These are phyloP conservation scores for Candida jianshihensis DNA, from an alignment of 805 yeast species.

Conservation along the genomic window DNA sequence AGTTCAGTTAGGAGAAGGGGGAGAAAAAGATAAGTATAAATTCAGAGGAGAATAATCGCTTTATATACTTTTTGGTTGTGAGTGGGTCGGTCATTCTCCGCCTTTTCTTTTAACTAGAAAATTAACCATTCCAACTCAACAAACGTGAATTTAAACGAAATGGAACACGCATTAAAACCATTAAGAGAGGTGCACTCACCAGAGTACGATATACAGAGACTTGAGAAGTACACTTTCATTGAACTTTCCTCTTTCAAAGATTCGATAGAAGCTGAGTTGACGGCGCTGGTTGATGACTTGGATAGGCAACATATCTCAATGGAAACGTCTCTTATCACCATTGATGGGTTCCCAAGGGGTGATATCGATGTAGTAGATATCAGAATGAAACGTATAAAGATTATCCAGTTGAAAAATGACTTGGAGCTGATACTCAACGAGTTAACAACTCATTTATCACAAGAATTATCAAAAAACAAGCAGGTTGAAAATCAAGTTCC, in stretches of 20 bases:
- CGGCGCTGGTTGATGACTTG: constrained; percentile 22
- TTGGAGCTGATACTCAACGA: constrained; percentile 39
- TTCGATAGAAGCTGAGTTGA: constrained; percentile 10
- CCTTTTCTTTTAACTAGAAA: not conserved
- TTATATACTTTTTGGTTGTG: no score
- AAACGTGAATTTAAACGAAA: no score
- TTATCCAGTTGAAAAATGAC: constrained; percentile 69
- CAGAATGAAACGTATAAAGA: constrained; percentile 52
- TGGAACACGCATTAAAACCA: constrained; percentile 2
- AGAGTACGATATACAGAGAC: constrained; percentile 4
- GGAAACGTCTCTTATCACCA: constrained; percentile 55
- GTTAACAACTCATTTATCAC: constrained; percentile 28
- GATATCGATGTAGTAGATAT: constrained; percentile 77
- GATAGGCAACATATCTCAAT: constrained; percentile 45
- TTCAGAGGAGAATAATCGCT: no score
- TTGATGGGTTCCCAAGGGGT: constrained; percentile 79
- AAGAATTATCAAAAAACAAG: constrained; percentile 9
- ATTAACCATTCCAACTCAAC: no score
- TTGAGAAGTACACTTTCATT: constrained; percentile 4
- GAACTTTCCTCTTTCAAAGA: constrained; percentile 8
- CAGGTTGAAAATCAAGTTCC: constrained; percentile 45
- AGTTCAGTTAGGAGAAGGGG: no score
- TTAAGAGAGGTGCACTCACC: constrained; percentile 10
- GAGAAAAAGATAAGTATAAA: no score
- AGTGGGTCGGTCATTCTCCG: no score